Evolutionary conservation across 2,329 filamentous ascomycete species (phyloP).

Genomic region (Ophioceras dolichostomum): DNA sequence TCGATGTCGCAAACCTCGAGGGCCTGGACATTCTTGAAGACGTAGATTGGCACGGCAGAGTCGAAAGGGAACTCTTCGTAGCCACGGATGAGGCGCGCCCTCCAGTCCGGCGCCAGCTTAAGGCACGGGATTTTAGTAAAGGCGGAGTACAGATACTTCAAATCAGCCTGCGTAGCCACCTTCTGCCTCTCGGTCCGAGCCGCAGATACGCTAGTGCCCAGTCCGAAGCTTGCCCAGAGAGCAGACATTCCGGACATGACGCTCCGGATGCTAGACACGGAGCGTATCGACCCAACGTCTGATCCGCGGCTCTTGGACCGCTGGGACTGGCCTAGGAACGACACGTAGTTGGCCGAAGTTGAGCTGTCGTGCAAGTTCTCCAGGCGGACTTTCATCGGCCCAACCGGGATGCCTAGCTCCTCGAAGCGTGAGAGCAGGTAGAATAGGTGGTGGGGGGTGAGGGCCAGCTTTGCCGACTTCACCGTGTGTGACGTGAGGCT

Average conservation of each 20-base stretch:
- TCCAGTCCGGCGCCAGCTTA: constrained; percentile 81
- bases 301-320: constrained; percentile 66
- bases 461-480: constrained; percentile 81
- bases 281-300: constrained; percentile 85
- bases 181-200: constrained; percentile 86
- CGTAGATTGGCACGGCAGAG: constrained; percentile 88
- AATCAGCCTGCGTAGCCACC: constrained; percentile 68
- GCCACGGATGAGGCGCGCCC: constrained; percentile 76
- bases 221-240: constrained; percentile 79
- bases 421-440: constrained; percentile 93
- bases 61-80: constrained; percentile 98
- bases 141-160: constrained; percentile 94
- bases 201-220: constrained; percentile 65
- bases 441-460: constrained; percentile 94
- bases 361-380: constrained; percentile 88
- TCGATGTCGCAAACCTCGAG: constrained; percentile 93
- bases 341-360: constrained; percentile 85
- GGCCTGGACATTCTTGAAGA: constrained; percentile 92
- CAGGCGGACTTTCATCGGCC: constrained; percentile 89
- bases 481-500: constrained; percentile 74
- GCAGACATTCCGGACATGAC: constrained; percentile 96
- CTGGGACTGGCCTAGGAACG: constrained; percentile 78
- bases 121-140: constrained; percentile 97
- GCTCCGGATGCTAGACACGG: constrained; percentile 90
- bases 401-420: constrained; percentile 79